These are phyloP conservation scores for Dendryphion nanum DNA, from an alignment of 2,329 filamentous ascomycete species.

Conservation along the genomic window DNA sequence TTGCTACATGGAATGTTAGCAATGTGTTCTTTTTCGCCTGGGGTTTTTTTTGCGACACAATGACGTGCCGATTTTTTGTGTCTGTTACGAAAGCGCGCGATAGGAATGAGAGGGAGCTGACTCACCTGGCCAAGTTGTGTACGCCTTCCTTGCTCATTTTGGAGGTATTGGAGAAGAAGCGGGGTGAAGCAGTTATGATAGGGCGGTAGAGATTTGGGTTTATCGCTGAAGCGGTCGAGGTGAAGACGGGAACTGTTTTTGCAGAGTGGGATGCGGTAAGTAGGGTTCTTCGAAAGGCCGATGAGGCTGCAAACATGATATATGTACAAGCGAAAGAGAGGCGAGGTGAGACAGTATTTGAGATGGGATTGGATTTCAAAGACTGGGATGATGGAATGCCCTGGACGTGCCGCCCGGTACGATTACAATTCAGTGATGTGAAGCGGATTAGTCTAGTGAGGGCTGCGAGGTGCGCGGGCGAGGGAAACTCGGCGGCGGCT, in stretches of 20 bases:
- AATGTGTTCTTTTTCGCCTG: too few relatives aligned
- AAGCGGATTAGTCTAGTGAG: slow-evolving; percentile 8
- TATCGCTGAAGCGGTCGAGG: slow-evolving; percentile 11
- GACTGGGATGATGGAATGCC: slow-evolving; percentile 32
- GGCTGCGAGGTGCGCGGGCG: not conserved
- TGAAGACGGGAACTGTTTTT: slow-evolving; percentile 22
- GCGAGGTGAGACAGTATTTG: not conserved
- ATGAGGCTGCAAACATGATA: slow-evolving; percentile 41
- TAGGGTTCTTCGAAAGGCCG: slow-evolving; percentile 40
- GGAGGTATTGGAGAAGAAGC: slow-evolving; percentile 43
- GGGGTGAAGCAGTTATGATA: slow-evolving; percentile 24
- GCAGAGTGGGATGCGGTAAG: slow-evolving; percentile 41
- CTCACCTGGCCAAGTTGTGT: slow-evolving; percentile 50
- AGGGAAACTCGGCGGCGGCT: slow-evolving; percentile 27
- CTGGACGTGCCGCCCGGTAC: slow-evolving; percentile 21
- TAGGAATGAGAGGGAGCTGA: slow-evolving; percentile 9
- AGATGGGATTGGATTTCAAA: slow-evolving; percentile 33
- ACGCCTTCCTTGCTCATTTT: slow-evolving; percentile 47
- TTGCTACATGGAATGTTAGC: slow-evolving; percentile 45
- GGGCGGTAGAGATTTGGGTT: slow-evolving; percentile 29
- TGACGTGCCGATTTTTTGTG: slow-evolving; percentile 6
- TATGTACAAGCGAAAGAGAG: slow-evolving; percentile 22
- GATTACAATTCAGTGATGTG: slow-evolving; percentile 29
- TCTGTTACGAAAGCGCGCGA: too few relatives aligned
- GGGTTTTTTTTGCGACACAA: not conserved